phyloP scores from a whole-genome alignment of 768 basidiomycete species.

The Leccinum variicolor region DNA sequence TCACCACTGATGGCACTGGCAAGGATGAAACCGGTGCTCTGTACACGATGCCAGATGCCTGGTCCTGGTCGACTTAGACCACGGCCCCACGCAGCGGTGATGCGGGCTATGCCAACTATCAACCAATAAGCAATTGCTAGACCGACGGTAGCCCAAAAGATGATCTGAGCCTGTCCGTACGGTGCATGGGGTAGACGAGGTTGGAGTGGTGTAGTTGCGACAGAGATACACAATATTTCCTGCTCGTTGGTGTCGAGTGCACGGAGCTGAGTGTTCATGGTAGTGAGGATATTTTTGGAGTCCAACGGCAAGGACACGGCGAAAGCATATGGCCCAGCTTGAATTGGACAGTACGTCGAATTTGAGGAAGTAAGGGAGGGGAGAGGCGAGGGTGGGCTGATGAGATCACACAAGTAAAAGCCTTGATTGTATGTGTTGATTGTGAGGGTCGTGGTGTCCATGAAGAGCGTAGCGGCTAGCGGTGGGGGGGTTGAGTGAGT shows the following conservation, averaged over 20 bases:
- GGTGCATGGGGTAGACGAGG: constrained; percentile 51
- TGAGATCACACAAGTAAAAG: constrained; percentile 72
- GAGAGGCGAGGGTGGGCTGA: constrained; percentile 76
- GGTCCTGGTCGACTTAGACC: constrained; percentile 54
- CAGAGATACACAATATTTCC: constrained; percentile 79
- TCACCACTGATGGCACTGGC: constrained; percentile 94
- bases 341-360: constrained; percentile 68
- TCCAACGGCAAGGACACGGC: constrained; percentile 69
- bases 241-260: constrained; percentile 84
- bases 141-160: constrained; percentile 72
- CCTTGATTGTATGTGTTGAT: constrained; percentile 68
- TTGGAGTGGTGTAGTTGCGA: constrained; percentile 72
- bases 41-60: constrained; percentile 66
- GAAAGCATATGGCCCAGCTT: constrained; percentile 78
- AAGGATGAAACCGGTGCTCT: constrained; percentile 84
- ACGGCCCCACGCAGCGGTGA: constrained; percentile 82
- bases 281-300: constrained; percentile 68
- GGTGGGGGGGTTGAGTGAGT: constrained; percentile 5
- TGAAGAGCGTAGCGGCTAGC: constrained; percentile 77
- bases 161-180: constrained; percentile 63
- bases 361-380: constrained; percentile 38
- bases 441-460: constrained; percentile 75
- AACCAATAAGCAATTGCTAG: constrained; percentile 81
- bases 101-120: constrained; percentile 74
- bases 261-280: constrained; percentile 78